Percentiles rank a stretch among this genome's conserved stretches.
phyloP scores from a whole-genome alignment of 139 green algal genomes.

The Tetraselmis chui region DNA sequence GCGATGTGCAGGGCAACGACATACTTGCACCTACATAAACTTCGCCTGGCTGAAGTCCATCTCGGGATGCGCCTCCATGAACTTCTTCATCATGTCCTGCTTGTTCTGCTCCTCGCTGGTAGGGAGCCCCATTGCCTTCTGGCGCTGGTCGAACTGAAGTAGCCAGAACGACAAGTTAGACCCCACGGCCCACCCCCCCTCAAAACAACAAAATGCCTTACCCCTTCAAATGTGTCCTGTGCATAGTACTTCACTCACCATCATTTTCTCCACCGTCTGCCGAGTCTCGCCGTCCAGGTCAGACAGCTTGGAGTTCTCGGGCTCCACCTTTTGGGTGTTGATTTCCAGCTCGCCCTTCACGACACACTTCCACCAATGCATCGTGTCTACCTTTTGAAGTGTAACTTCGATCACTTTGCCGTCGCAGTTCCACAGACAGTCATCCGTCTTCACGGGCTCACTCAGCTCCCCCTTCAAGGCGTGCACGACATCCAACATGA shows the following conservation, averaged over 20 bases:
- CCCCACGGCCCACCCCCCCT: no score
- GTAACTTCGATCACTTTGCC: conserved; percentile 63
- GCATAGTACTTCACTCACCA: conserved; percentile 27
- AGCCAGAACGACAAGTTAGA: conserved; percentile 41
- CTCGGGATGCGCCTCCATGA: conserved; percentile 91
- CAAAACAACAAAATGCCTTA: not conserved
- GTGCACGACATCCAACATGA: no score
- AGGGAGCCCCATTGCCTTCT: conserved; percentile 90
- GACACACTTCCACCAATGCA: conserved; percentile 91
- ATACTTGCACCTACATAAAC: conserved; percentile 53
- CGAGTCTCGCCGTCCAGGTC: conserved; percentile 93
- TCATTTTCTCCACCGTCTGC: conserved; percentile 89
- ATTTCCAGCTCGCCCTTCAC: conserved; percentile 78
- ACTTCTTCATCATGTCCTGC: conserved; percentile 90
- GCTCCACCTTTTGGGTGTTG: conserved; percentile 86
- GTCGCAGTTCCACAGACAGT: conserved; percentile 82
- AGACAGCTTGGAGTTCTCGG: conserved; percentile 88
- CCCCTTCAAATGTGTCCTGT: not conserved
- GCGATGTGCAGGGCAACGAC: no score
- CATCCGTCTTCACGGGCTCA: conserved; percentile 72
- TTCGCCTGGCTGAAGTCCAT: conserved; percentile 95
- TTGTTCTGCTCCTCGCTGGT: conserved; percentile 89
- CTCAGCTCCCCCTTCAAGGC: conserved; percentile 76
- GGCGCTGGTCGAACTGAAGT: conserved; percentile 94
- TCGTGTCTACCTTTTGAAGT: conserved; percentile 76